Evolutionary conservation across 805 yeast genomes (phyloP).

Genomic region (Kregervanrija delftensis): DNA sequence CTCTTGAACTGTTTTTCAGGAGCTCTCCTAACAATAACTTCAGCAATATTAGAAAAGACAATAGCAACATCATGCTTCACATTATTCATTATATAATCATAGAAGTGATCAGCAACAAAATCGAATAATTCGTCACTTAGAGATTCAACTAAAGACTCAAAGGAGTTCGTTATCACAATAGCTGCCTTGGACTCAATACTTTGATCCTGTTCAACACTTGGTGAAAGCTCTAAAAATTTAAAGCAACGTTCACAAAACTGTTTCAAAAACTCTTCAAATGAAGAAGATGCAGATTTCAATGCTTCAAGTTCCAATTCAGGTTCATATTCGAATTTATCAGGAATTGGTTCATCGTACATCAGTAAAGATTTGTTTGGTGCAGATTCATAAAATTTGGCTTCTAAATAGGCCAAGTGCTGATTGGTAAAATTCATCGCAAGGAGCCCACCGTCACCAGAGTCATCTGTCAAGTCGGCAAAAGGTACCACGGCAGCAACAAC

Average conservation of each 20-base stretch:
- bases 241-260: constrained; percentile 54
- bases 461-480: constrained; percentile 49
- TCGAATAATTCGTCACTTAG: constrained; percentile 50
- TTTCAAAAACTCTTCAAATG: constrained; percentile 54
- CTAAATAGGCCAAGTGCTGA: constrained; percentile 53
- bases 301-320: constrained; percentile 45
- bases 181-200: constrained; percentile 46
- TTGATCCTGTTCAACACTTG: constrained; percentile 46
- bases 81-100: constrained; percentile 53
- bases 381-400: constrained; percentile 31
- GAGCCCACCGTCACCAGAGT: constrained; percentile 32
- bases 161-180: constrained; percentile 28
- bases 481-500: constrained; percentile 70
- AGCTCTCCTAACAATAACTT: constrained; percentile 61
- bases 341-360: constrained; percentile 16
- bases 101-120: constrained; percentile 38
- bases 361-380: constrained; percentile 19
- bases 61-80: constrained; percentile 56
- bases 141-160: constrained; percentile 50
- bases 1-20: constrained; percentile 40
- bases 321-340: constrained; percentile 33
- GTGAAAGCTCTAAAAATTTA: constrained; percentile 59
- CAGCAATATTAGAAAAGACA: constrained; percentile 64
- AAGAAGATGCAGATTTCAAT: constrained; percentile 63
- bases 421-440: constrained; percentile 52